Conservation (phyloP, 805 yeast species). For the Schwanniomyces polymorphus region DNA sequence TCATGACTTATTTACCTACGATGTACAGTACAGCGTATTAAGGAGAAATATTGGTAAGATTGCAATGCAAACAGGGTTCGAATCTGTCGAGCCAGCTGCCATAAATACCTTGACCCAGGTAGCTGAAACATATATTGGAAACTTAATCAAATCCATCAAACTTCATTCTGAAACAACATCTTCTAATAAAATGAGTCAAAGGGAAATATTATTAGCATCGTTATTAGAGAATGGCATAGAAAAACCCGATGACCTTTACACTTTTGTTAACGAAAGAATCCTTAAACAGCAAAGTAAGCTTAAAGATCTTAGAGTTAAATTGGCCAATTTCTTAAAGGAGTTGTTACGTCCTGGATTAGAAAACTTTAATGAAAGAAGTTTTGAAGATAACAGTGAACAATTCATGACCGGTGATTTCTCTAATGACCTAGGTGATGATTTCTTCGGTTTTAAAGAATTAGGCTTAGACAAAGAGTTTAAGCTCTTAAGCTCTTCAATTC, state of each 20-base stretch:
- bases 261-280: constrained; percentile 72
- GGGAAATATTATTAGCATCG: constrained; percentile 57
- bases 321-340: constrained; percentile 73
- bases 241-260: constrained; percentile 72
- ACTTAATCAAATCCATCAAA: constrained; percentile 69
- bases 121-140: constrained; percentile 77
- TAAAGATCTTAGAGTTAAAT: constrained; percentile 62
- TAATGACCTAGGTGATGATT: constrained; percentile 92
- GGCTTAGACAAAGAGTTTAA: constrained; percentile 94
- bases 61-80: constrained; percentile 91
- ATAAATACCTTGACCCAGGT: constrained; percentile 77
- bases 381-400: constrained; percentile 89
- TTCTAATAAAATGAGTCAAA: constrained; percentile 35
- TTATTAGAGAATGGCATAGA: constrained; percentile 84
- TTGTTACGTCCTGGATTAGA: constrained; percentile 78
- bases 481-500: constrained; percentile 79
- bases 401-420: constrained; percentile 94
- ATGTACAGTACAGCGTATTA: constrained; percentile 64
- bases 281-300: constrained; percentile 68
- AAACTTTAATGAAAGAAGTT: constrained; percentile 73
- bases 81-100: constrained; percentile 75
- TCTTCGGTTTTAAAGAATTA: constrained; percentile 93
- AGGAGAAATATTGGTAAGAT: constrained; percentile 71
- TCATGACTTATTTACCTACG: constrained; percentile 61
- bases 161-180: constrained; percentile 67